Evolutionary conservation across 2,329 filamentous ascomycete species (phyloP).

Genomic region (Beauveria sp.): DNA sequence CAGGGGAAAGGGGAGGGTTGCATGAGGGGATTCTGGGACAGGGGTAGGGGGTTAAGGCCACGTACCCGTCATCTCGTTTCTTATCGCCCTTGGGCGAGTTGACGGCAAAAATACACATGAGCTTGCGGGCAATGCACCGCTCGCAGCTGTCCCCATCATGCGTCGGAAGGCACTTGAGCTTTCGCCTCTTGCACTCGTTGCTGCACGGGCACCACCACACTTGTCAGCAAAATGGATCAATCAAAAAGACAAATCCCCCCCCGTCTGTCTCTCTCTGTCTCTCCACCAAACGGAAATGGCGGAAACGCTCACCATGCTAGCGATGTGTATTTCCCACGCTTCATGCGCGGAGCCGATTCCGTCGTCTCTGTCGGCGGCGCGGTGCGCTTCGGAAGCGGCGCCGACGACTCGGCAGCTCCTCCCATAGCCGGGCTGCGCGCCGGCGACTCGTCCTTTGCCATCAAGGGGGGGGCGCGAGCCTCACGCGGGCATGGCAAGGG

Average conservation of each 20-base stretch:
- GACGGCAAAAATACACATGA: conserved; percentile 20
- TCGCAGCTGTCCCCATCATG: conserved; percentile 21
- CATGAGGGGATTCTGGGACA: not conserved
- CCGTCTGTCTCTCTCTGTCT: not conserved
- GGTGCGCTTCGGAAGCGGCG: conserved; percentile 11
- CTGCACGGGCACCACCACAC: conserved; percentile 12
- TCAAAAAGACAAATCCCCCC: not conserved
- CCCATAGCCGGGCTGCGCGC: not conserved
- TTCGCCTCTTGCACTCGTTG: conserved; percentile 33
- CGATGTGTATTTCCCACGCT: conserved; percentile 30
- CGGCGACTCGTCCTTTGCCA: conserved; percentile 6
- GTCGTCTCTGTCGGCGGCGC: not conserved
- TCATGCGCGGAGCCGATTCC: conserved; percentile 15
- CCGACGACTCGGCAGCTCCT: not conserved
- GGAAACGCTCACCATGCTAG: conserved; percentile 26
- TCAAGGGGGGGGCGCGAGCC: not conserved
- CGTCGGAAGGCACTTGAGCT: conserved; percentile 31
- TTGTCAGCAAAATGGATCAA: not conserved
- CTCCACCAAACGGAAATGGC: not conserved
- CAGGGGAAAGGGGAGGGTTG: not conserved
- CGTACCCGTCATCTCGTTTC: conserved; percentile 18
- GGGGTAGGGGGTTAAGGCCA: not conserved
- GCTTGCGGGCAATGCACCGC: conserved; percentile 22
- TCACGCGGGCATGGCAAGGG: not conserved
- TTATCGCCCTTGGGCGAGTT: conserved; percentile 16